Evolutionary conservation across 257 asterid genomes (phyloP), one percentile per base, ranked within the genome.

Genomic region (Echites panduratus): DNA sequence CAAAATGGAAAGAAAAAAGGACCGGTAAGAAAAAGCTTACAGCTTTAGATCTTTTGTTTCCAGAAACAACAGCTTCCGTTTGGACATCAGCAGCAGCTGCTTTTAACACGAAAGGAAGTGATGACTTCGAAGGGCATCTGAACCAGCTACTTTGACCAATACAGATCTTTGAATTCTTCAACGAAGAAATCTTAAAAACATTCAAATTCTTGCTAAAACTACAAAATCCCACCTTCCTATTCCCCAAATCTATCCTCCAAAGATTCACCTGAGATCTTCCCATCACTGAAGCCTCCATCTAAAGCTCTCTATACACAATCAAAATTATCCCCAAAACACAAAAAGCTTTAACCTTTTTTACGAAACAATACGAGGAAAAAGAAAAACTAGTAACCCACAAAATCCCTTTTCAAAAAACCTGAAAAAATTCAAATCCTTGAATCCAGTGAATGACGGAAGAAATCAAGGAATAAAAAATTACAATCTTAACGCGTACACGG

Each of bases 181-280:
- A 80, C 47, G 56, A 63, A 81, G 70, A 74, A 44, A 78, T 58
- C 68, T 82, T 81, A 66, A 70, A 41, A 81, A 83, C 80, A 71
- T 71, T 81, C 82, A 83, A 76, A 75, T 80, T 90, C 73, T 75
- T 90, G 82, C 82, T 74, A 68, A 82, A 79, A 73, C 48, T 84
- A 74, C 87, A 87, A 24, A 84, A 48, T 67, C 89, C 89, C 80
- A 70, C 69, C 40, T 78, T 81, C 75, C 63, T 80, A 9, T 17
- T 68, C 49, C 76, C 72, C 76, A 80, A 73, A 77, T 81, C 79
- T 10, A 32, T 48, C 76, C 89, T 81, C 12, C 80, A 84, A 66
- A 80, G 75, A 83, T 79, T 83, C 76, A 89, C 79, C 83, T 85
- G 89, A 66, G 96, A 89, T 84, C 89, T 89, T 75, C 92, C 88